Percentiles rank a stretch among this genome's conserved stretches.
Evolutionary conservation across 2,329 filamentous ascomycete species (phyloP).

Genomic region (Orbilia oligospora): DNA sequence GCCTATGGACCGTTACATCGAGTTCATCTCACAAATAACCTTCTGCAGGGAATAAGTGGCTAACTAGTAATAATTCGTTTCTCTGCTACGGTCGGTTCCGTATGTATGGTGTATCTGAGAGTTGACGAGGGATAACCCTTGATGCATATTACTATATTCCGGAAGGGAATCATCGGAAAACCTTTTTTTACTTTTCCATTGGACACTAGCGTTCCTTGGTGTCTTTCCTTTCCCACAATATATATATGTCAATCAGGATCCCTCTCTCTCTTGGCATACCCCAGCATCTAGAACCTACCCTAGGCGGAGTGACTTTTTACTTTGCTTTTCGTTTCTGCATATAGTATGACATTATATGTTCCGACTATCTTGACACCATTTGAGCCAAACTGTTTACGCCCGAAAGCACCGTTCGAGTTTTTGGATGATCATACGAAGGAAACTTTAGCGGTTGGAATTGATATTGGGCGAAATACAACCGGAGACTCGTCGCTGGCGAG

Average conservation of each 20-base stretch:
- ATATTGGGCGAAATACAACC: conserved; percentile 55
- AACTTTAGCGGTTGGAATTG: conserved; percentile 53
- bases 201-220: conserved; percentile 10
- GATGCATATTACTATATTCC: conserved; percentile 46
- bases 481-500: background rate
- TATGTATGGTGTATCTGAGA: conserved; percentile 22
- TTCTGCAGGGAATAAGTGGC: conserved; percentile 18
- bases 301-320: conserved; percentile 10
- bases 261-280: conserved; percentile 50
- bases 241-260: conserved; percentile 45
- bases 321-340: conserved; percentile 30
- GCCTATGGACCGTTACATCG: conserved; percentile 9
- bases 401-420: conserved; percentile 54
- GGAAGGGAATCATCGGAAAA: conserved; percentile 53
- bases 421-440: conserved; percentile 54
- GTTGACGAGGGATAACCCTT: conserved; percentile 43
- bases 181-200: conserved; percentile 19
- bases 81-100: conserved; percentile 45
- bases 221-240: conserved; percentile 29
- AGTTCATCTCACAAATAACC: conserved; percentile 24
- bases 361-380: conserved; percentile 56
- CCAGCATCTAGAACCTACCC: conserved; percentile 23
- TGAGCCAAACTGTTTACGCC: conserved; percentile 54
- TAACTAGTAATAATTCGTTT: conserved; percentile 38
- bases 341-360: conserved; percentile 61